phyloP scores from a whole-genome alignment of 805 yeast species.

The Wickerhamomyces rabaulensis region DNA sequence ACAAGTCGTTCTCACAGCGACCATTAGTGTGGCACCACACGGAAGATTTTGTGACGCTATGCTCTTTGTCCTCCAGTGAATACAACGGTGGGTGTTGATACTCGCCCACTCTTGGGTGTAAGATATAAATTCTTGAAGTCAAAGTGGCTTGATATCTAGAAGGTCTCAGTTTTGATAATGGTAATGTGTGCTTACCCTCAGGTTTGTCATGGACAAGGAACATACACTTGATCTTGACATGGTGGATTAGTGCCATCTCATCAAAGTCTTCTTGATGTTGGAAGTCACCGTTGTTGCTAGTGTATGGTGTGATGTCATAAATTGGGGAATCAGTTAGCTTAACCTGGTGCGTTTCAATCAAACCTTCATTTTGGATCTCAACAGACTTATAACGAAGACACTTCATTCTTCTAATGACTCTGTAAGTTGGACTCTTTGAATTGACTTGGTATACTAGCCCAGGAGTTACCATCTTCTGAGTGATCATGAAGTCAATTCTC shows the following conservation, averaged over 20 bases:
- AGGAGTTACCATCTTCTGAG: neutral
- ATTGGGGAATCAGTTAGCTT: neutral
- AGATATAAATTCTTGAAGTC: neutral
- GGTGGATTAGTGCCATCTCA: neutral
- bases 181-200: neutral
- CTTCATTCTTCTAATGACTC: neutral
- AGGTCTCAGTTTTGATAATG: neutral
- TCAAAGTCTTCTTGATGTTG: neutral
- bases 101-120: neutral
- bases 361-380: neutral
- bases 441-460: neutral
- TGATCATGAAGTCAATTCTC: neutral
- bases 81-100: neutral
- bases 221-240: neutral
- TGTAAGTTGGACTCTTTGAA: neutral
- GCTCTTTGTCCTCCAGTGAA: neutral
- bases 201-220: neutral
- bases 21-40: neutral
- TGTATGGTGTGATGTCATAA: constrained; percentile 9
- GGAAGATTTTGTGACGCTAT: neutral
- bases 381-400: neutral
- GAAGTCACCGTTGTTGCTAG: constrained; percentile 8
- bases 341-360: neutral
- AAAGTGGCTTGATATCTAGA: neutral
- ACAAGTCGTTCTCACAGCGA: neutral